These are phyloP conservation scores for Ajuga chamaepitys DNA, from an alignment of 257 asterid species.

Conservation along the genomic window DNA sequence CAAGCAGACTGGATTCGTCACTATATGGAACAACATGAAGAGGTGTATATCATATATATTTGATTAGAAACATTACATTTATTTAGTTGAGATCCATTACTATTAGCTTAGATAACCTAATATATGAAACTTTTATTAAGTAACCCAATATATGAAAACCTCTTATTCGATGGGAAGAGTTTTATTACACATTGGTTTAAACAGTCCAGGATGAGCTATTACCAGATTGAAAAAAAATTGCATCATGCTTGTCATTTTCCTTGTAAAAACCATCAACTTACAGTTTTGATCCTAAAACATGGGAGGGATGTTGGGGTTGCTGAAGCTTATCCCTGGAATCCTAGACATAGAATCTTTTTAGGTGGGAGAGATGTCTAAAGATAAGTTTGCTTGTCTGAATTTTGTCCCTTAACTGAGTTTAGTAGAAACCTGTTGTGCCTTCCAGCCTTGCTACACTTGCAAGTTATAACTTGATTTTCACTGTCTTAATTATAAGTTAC, in stretches of 20 bases:
- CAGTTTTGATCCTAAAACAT: neutral
- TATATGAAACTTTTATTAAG: too few relatives aligned
- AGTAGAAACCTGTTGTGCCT: neutral
- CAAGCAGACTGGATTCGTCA: conserved; percentile 97
- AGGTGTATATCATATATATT: too few relatives aligned
- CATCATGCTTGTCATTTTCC: conserved; percentile 1
- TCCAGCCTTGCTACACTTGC: neutral
- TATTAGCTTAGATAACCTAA: neutral
- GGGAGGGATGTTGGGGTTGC: conserved; percentile 1
- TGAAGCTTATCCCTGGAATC: neutral
- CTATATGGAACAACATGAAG: conserved; percentile 90
- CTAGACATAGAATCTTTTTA: neutral
- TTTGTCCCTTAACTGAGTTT: neutral
- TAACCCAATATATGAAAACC: too few relatives aligned
- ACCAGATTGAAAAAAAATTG: neutral
- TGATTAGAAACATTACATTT: too few relatives aligned
- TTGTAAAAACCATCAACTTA: neutral
- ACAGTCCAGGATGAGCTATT: neutral
- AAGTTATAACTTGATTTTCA: neutral
- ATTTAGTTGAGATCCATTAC: neutral
- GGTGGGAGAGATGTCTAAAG: neutral
- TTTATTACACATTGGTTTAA: neutral
- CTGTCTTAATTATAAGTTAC: neutral
- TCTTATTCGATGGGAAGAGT: too few relatives aligned
- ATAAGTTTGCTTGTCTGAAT: neutral